Evolutionary conservation across 768 basidiomycete species (phyloP).

Genomic region (Naganishia antarctica): DNA sequence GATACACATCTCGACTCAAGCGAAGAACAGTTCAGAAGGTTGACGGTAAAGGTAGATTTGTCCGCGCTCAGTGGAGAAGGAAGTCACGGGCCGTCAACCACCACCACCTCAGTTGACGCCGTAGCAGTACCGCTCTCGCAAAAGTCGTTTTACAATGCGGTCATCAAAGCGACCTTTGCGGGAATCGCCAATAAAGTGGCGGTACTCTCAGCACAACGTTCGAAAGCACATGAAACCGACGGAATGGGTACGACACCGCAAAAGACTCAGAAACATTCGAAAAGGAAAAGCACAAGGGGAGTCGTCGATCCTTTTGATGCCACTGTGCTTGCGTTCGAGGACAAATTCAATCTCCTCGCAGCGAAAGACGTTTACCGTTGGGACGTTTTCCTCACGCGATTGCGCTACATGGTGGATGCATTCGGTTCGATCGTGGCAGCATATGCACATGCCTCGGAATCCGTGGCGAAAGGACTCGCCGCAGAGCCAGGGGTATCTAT

Average conservation of each 20-base stretch:
- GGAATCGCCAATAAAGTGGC: not conserved
- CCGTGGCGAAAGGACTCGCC: not conserved
- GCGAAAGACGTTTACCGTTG: slow-evolving; percentile 12
- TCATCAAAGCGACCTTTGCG: not conserved
- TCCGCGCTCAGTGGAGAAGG: slow-evolving; percentile 34
- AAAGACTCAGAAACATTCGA: not conserved
- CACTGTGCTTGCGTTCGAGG: not conserved
- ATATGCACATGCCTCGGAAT: not conserved
- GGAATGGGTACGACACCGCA: not conserved
- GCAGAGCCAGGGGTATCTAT: slow-evolving; percentile 1
- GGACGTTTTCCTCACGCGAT: slow-evolving; percentile 9
- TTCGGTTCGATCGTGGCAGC: not conserved
- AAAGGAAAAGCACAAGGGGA: not conserved
- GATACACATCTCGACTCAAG: slow-evolving; percentile 17
- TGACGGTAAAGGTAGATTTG: slow-evolving; percentile 29
- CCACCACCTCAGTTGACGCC: slow-evolving; percentile 22
- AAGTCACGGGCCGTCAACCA: not conserved
- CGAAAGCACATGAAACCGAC: not conserved
- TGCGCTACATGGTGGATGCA: slow-evolving; percentile 3
- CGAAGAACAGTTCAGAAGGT: slow-evolving; percentile 34
- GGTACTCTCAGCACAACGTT: not conserved
- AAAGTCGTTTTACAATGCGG: slow-evolving; percentile 20
- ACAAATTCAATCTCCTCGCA: not conserved
- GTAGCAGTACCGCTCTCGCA: not conserved
- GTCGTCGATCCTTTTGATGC: not conserved